These are phyloP conservation scores for Hericium erinaceus DNA, from an alignment of 768 basidiomycete species.

Conservation along the genomic window DNA sequence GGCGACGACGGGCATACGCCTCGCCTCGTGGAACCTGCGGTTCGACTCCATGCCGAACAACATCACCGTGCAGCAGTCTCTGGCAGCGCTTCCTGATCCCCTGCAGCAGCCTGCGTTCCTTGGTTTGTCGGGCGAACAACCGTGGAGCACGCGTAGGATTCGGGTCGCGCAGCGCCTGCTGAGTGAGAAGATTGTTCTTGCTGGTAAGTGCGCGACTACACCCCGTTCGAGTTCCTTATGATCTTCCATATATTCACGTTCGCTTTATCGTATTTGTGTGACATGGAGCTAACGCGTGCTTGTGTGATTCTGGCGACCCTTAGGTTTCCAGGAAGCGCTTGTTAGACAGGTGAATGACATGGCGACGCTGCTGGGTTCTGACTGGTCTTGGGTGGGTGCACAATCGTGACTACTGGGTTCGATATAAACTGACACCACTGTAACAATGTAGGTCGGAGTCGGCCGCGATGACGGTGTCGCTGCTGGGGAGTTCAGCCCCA, in stretches of 20 bases:
- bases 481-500: slow-evolving; percentile 52
- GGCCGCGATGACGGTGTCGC: slow-evolving; percentile 50
- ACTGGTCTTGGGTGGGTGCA: slow-evolving; percentile 43
- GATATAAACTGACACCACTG: not conserved
- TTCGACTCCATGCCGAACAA: slow-evolving; percentile 44
- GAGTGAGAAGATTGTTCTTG: slow-evolving; percentile 30
- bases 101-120: slow-evolving; percentile 26
- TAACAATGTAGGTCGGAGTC: slow-evolving; percentile 38
- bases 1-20: slow-evolving; percentile 2
- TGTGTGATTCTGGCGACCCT: no score
- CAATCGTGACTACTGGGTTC: no score
- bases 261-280: not conserved
- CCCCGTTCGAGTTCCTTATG: no score
- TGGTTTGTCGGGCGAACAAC: slow-evolving; percentile 31
- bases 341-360: slow-evolving; percentile 50
- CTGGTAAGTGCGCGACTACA: slow-evolving; percentile 21
- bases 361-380: slow-evolving; percentile 39
- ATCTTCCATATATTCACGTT: not conserved
- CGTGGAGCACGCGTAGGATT: slow-evolving; percentile 45
- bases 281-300: not conserved
- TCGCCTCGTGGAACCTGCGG: slow-evolving; percentile 45
- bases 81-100: slow-evolving; percentile 35
- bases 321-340: slow-evolving; percentile 47
- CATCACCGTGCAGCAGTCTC: slow-evolving; percentile 37
- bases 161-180: slow-evolving; percentile 38